A percentile compares a stretch with the other conserved stretches of the same genome.
Evolutionary conservation across 768 basidiomycete genomes (phyloP).

Genomic region (Lentinula guzmanii): DNA sequence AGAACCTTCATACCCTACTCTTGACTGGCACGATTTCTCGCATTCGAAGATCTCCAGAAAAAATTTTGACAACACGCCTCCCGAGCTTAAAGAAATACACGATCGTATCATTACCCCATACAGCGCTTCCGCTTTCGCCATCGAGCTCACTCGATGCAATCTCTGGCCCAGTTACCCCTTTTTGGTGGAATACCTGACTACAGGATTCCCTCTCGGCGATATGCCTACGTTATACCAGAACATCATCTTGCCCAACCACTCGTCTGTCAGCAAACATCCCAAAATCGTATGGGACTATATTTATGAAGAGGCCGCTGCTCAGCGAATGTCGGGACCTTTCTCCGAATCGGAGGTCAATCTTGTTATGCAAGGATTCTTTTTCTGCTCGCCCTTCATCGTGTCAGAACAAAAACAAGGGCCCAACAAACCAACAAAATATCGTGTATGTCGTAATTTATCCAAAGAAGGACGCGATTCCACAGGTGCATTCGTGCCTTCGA

Average conservation of each 20-base stretch:
- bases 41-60: not conserved
- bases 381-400: conserved; percentile 15
- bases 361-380: conserved; percentile 11
- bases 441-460: conserved; percentile 14
- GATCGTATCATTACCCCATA: conserved; percentile 31
- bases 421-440: conserved; percentile 9
- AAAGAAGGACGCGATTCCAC: conserved; percentile 1
- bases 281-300: not conserved
- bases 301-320: not conserved
- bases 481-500: not conserved
- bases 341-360: conserved; percentile 4
- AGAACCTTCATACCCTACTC: not conserved
- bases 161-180: too few species aligned
- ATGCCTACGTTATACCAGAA: not conserved
- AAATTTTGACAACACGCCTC: not conserved
- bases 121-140: not conserved
- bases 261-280: not conserved
- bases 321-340: conserved; percentile 13
- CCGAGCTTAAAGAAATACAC: not conserved
- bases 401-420: conserved; percentile 7
- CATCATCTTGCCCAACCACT: not conserved
- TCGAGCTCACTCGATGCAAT: too few species aligned
- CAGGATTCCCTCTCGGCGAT: conserved; percentile 5
- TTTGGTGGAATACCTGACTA: too few species aligned
- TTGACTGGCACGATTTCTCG: not conserved